Evolutionary conservation across 2,329 filamentous ascomycete genomes (phyloP).

Genomic region (Fusarium illudens): DNA sequence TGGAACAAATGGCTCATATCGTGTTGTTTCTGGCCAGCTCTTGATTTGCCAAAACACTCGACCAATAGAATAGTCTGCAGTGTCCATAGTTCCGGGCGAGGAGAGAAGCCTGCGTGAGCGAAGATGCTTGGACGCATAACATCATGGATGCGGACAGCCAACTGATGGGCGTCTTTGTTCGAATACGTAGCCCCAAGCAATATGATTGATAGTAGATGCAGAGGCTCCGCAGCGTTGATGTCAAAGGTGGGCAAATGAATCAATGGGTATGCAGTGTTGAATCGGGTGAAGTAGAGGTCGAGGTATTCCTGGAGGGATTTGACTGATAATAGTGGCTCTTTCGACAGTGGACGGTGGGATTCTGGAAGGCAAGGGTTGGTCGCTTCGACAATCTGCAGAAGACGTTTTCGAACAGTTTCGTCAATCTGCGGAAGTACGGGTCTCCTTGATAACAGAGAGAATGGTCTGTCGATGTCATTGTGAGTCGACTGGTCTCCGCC

Average conservation of each 20-base stretch:
- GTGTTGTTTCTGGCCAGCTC: slow-evolving; percentile 69
- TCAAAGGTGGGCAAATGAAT: slow-evolving; percentile 67
- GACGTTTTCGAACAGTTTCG: slow-evolving; percentile 44
- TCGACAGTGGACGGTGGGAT: slow-evolving; percentile 42
- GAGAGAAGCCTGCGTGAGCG: slow-evolving; percentile 63
- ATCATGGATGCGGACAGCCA: slow-evolving; percentile 70
- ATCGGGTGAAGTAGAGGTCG: slow-evolving; percentile 67
- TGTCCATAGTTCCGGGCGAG: slow-evolving; percentile 68
- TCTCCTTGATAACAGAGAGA: slow-evolving; percentile 36
- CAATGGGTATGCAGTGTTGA: slow-evolving; percentile 68
- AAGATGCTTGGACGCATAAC: slow-evolving; percentile 68
- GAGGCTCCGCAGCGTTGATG: slow-evolving; percentile 56
- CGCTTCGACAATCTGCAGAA: slow-evolving; percentile 61
- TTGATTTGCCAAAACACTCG: slow-evolving; percentile 71
- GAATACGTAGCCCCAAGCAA: slow-evolving; percentile 70
- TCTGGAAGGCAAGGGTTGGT: slow-evolving; percentile 59
- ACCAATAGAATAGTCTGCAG: slow-evolving; percentile 69
- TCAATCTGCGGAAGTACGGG: slow-evolving; percentile 47
- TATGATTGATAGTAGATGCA: slow-evolving; percentile 63
- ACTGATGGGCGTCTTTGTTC: slow-evolving; percentile 64
- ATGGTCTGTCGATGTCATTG: slow-evolving; percentile 42
- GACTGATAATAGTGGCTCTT: slow-evolving; percentile 61
- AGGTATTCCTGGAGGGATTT: slow-evolving; percentile 62
- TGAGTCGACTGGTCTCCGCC: background rate
- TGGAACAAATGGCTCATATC: slow-evolving; percentile 68